Base-by-base conservation (phyloP, 2,329 filamentous ascomycete genomes). In the Aureobasidium pullulans region DNA sequence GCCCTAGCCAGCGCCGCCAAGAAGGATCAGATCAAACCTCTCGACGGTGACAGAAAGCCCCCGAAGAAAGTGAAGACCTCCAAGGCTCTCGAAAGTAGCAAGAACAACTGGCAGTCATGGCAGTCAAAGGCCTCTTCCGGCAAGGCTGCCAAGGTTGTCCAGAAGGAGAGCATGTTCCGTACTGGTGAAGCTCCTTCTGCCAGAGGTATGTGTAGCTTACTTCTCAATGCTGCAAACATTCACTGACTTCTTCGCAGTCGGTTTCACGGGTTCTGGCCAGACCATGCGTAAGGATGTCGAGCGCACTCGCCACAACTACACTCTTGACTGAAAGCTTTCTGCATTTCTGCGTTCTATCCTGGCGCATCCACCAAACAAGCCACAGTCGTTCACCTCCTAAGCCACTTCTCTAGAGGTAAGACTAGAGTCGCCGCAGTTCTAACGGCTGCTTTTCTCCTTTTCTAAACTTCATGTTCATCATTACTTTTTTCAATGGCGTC, bases 81-180 rank as follows among this genome's bases (percentile, higher is more conserved):
- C 62, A 94, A 92, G 72, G 90, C 95, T 71, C 81, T 97, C 28
- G 93, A 97, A 76, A 89, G 86, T 63, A 87, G 88, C 69, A 96
- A 96, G 79, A 89, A 77, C 69, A 96, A 94, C 71, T 99, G 94
- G 94, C 88, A 96, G 71, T 89, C 95, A 64, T 99, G 96, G 73
- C 88, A 85, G 64, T 80, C 81, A 69, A 96, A 95, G 72, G 78
- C 79, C 11, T 71, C 70, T 34, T 66, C 57, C 28, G 64, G 67
- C 61, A 85, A 84, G 69, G 72, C 77, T 61, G 76, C 78, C n/a
- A 92, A 90, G 70, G 78, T 84, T 57, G 72, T 72, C 28, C 93
- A 93, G 77, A 96, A 96, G 76, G 90, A 96, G 50, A 96, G 90
- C 79, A 96, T 96, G 92, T 96, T 96, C 72, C 86, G 92, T 48